Base-by-base conservation (phyloP, 2,329 filamentous ascomycete species). In the Chaetomiaceae sp. region DNA sequence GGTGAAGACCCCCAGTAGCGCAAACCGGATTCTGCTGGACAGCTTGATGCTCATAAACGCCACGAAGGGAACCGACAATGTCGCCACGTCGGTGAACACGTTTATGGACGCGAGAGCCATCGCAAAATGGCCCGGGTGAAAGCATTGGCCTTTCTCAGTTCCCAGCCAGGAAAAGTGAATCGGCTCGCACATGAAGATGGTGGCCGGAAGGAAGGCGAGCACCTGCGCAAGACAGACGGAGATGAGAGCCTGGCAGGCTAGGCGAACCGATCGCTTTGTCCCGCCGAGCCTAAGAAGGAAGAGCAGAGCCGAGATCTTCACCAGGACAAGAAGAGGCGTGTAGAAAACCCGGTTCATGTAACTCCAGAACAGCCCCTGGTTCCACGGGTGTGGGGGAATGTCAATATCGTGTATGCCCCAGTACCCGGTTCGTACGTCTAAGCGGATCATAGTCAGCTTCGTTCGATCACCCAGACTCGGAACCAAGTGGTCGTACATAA, bases 231-330 rank as follows among this genome's bases (percentile, higher is more conserved):
- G 11, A 5, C 20, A 38, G 13, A 38, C 21, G 18, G 16, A 10
- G 36, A 38, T 38, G 10, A 38, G 10, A 11, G 4, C 18, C 13
- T 38, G 13, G 18, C 36, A 38, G 20, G 36, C 20, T 5, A 38
- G 20, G 20, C 36, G 36, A 23, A 38, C 36, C 11, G 18, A 38
- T 38, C 18, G 21, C 11, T 38, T 38, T 2, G 36, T 38, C 10
- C 36, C 36, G 23, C 36, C 36, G 4, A 38, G 36, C 36, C 18
- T 23, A 5, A 38, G n/a, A 75, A 65, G 53, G 75, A 74, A n/a
- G 5, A 76, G 56, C 4, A 76, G 66, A 16, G 75, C 65, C 0
- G 74, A 76, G 2, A 69, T 67, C 59, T 76, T 76, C 11, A 38
- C 36, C 20, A 38, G 18, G 5, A 23, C 36, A 14, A 38, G 36